These are phyloP conservation scores for Clarireedia paspali DNA, from an alignment of 2,329 filamentous ascomycete species.

Conservation along the genomic window DNA sequence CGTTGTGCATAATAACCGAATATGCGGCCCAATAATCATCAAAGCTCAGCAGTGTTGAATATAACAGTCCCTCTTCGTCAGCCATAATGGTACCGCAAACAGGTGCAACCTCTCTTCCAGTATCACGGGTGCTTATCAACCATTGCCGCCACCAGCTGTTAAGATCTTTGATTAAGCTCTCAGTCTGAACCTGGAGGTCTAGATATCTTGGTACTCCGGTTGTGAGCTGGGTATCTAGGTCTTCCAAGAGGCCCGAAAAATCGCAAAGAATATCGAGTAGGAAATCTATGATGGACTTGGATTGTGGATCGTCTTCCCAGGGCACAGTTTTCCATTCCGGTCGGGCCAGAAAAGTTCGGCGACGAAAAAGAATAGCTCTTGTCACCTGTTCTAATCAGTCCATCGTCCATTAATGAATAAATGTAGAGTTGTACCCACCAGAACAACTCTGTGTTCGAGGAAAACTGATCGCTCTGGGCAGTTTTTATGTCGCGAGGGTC, in stretches of 20 bases:
- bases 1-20: slow-evolving; percentile 4
- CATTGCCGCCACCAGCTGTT: slow-evolving; percentile 12
- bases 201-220: slow-evolving; percentile 2
- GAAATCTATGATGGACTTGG: slow-evolving; percentile 12
- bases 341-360: slow-evolving; percentile 9
- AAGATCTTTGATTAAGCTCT: slow-evolving; percentile 5
- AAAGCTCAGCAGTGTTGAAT: slow-evolving; percentile 9
- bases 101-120: slow-evolving; percentile 1
- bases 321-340: slow-evolving; percentile 14
- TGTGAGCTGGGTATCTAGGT: not conserved
- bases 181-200: slow-evolving; percentile 5
- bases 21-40: slow-evolving; percentile 9
- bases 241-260: not conserved
- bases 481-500: slow-evolving; percentile 10
- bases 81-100: not conserved
- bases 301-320: slow-evolving; percentile 13
- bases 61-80: not conserved
- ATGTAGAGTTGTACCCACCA: not conserved
- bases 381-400: slow-evolving; percentile 4
- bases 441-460: not conserved
- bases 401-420: not conserved
- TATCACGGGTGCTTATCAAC: not conserved
- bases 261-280: slow-evolving; percentile 11
- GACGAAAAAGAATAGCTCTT: slow-evolving; percentile 10
- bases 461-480: slow-evolving; percentile 9